phyloP scores from a whole-genome alignment of 108 stramenopile genomes.

The Chaetoceros muelleri region DNA sequence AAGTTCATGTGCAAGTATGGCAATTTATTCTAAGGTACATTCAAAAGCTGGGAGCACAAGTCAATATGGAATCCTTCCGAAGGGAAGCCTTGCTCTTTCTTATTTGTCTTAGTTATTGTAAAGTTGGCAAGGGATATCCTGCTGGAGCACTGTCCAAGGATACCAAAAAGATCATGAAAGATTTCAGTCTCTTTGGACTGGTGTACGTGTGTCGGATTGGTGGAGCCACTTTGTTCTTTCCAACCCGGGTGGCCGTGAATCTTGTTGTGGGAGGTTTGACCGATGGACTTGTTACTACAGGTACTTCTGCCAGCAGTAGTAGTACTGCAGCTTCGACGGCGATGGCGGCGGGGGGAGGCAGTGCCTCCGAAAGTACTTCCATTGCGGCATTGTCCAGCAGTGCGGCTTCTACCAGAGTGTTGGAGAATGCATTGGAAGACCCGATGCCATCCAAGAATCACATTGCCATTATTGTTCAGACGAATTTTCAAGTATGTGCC shows the following conservation, averaged over 20 bases:
- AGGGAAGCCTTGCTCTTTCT: slow-evolving; percentile 55
- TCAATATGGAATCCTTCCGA: slow-evolving; percentile 16
- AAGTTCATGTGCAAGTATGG: slow-evolving; percentile 73
- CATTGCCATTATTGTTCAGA: slow-evolving; percentile 81
- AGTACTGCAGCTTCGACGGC: slow-evolving; percentile 6
- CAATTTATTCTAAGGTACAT: slow-evolving; percentile 77
- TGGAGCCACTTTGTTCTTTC: slow-evolving; percentile 58
- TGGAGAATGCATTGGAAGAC: slow-evolving; percentile 50
- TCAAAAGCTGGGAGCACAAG: slow-evolving; percentile 16
- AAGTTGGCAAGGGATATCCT: slow-evolving; percentile 66
- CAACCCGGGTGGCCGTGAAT: slow-evolving; percentile 70
- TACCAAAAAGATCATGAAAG: slow-evolving; percentile 48
- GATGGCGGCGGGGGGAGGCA: slow-evolving; percentile 8
- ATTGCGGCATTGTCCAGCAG: slow-evolving; percentile 12
- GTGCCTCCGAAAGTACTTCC: background rate
- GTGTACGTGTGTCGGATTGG: slow-evolving; percentile 53
- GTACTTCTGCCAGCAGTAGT: background rate
- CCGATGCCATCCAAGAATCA: slow-evolving; percentile 60
- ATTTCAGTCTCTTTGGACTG: slow-evolving; percentile 67
- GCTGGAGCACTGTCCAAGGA: slow-evolving; percentile 37
- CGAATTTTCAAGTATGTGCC: slow-evolving; percentile 86
- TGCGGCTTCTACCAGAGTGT: slow-evolving; percentile 39
- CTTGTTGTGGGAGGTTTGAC: slow-evolving; percentile 20
- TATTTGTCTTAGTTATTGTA: slow-evolving; percentile 57
- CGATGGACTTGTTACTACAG: slow-evolving; percentile 2